Evolutionary conservation across 257 asterid genomes (phyloP).

Genomic region (Ilex asprella): DNA sequence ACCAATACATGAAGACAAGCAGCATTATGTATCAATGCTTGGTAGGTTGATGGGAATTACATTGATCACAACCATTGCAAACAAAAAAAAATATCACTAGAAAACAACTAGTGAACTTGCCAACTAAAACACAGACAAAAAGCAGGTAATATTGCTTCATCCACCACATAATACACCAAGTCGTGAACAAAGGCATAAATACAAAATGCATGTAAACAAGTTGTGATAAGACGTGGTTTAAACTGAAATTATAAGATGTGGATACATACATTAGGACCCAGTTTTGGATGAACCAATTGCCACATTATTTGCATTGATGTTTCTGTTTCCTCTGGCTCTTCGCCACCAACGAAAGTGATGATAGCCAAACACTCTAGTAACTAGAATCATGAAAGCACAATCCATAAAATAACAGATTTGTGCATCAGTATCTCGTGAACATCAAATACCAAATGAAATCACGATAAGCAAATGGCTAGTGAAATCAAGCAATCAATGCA

Average conservation of each 20-base stretch:
- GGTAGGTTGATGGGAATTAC: too few species aligned
- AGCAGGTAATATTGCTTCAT: too few species aligned
- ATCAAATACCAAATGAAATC: background rate
- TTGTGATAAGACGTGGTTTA: background rate
- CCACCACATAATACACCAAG: too few species aligned
- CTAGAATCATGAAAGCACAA: conserved; percentile 30
- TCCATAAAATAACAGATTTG: conserved; percentile 5
- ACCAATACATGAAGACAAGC: too few species aligned
- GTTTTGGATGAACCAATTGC: conserved; percentile 90
- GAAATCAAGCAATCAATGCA: background rate
- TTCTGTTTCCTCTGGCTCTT: conserved; percentile 75
- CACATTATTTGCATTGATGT: conserved; percentile 87
- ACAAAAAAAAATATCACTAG: too few species aligned
- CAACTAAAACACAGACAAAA: too few species aligned
- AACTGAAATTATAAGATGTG: background rate
- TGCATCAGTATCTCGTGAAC: background rate
- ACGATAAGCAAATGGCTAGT: background rate
- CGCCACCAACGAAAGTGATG: conserved; percentile 89
- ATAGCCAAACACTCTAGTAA: conserved; percentile 83
- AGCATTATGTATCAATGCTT: too few species aligned
- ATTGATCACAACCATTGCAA: too few species aligned
- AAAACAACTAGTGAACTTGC: too few species aligned
- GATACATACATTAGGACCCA: conserved; percentile 81
- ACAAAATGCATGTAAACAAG: background rate
- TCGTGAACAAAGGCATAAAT: too few species aligned